Evolutionary conservation across 495 filamentous ascomycete genomes (phyloP).

Genomic region (Hypomontagnella monticulosa): DNA sequence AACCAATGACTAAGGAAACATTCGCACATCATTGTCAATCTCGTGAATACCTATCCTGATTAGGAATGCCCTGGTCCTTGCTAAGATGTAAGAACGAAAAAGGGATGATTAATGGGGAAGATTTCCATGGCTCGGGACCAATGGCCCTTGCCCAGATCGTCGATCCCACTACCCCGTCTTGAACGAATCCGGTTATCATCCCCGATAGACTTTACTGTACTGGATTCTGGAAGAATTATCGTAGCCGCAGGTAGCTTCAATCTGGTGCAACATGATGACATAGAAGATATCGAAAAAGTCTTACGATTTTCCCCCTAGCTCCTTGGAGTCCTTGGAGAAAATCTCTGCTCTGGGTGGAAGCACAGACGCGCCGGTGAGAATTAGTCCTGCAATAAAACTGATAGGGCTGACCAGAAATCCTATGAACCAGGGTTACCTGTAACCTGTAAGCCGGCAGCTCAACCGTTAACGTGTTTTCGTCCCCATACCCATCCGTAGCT

Average conservation of each 20-base stretch:
- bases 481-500: no score
- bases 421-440: neutral
- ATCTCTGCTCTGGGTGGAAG: neutral
- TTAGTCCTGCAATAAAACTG: slow-evolving; percentile 11
- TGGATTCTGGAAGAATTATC: slow-evolving; percentile 34
- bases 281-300: slow-evolving; percentile 9
- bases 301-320: slow-evolving; percentile 3
- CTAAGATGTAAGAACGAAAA: slow-evolving; percentile 18
- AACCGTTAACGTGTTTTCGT: neutral
- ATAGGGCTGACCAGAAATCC: slow-evolving; percentile 31
- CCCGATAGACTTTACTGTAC: slow-evolving; percentile 35
- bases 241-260: slow-evolving; percentile 24
- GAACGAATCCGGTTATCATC: slow-evolving; percentile 38
- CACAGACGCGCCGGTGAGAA: slow-evolving; percentile 3
- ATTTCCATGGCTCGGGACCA: slow-evolving; percentile 43
- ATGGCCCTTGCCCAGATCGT: slow-evolving; percentile 41
- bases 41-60: slow-evolving; percentile 22
- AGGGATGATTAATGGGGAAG: slow-evolving; percentile 39
- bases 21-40: slow-evolving; percentile 13
- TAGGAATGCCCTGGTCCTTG: slow-evolving; percentile 16
- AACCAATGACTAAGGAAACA: slow-evolving; percentile 9
- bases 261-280: slow-evolving; percentile 27
- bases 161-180: slow-evolving; percentile 41
- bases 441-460: neutral
- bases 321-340: neutral